Conservation (phyloP, 2,329 filamentous ascomycete genomes). For the Ophiostoma australiae region DNA sequence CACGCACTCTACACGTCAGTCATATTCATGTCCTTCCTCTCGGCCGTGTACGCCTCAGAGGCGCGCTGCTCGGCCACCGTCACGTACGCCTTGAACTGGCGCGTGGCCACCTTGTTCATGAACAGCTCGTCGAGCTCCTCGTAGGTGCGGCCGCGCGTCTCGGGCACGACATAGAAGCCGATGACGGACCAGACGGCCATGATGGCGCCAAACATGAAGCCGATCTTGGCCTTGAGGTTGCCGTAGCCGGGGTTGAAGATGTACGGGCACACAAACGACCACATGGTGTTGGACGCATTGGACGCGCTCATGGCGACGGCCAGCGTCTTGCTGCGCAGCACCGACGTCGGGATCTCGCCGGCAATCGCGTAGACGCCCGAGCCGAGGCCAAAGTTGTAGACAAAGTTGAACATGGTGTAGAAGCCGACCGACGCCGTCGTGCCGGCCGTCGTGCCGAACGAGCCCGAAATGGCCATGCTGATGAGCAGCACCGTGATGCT, state of each 20-base stretch:
- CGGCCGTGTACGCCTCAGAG: constrained; percentile 19
- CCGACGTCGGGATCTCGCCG: constrained; percentile 30
- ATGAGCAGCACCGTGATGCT: constrained; percentile 33
- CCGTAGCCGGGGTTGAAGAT: constrained; percentile 31
- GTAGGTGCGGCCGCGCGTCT: constrained; percentile 38
- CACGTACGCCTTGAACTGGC: constrained; percentile 17
- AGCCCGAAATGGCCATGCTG: constrained; percentile 30
- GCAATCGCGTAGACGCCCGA: constrained; percentile 29
- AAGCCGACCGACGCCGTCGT: constrained; percentile 29
- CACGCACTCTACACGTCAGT: background rate
- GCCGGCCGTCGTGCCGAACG: constrained; percentile 25
- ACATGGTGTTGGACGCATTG: constrained; percentile 25
- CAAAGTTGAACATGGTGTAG: constrained; percentile 30
- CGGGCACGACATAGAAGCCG: constrained; percentile 49
- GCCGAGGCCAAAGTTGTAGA: constrained; percentile 30
- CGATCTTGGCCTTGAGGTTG: constrained; percentile 30
- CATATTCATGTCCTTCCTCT: constrained; percentile 17
- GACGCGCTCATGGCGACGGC: constrained; percentile 25
- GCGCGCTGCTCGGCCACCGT: constrained; percentile 21
- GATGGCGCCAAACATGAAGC: constrained; percentile 31
- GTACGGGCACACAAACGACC: constrained; percentile 31
- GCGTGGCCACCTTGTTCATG: constrained; percentile 17
- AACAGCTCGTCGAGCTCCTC: constrained; percentile 23
- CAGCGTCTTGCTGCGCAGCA: constrained; percentile 29
- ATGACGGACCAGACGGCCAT: constrained; percentile 35